These are phyloP conservation scores for Simplicillium sp. DNA, from an alignment of 2,329 filamentous ascomycete species.

Conservation along the genomic window DNA sequence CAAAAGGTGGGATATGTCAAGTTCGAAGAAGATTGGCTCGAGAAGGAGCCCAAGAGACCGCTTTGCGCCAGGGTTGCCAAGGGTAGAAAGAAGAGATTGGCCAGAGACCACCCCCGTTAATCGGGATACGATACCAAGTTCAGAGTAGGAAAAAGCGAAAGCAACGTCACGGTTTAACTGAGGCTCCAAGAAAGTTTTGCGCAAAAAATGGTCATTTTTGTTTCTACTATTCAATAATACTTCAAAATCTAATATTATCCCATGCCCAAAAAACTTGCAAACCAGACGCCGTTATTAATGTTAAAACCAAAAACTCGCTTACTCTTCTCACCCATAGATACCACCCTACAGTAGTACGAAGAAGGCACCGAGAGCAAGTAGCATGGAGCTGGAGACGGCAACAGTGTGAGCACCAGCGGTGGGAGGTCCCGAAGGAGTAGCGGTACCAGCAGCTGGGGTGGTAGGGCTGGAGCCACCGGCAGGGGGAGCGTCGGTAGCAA, in stretches of 20 bases:
- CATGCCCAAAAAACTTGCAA: background rate
- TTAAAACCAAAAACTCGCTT: background rate
- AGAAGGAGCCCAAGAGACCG: slow-evolving; percentile 49
- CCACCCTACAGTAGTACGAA: slow-evolving; percentile 19
- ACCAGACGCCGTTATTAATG: too few species aligned
- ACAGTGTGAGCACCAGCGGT: slow-evolving; percentile 12
- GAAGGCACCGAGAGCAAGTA: slow-evolving; percentile 32
- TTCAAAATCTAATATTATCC: background rate
- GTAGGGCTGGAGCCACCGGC: slow-evolving; percentile 2
- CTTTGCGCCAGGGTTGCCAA: slow-evolving; percentile 65
- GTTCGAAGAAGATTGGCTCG: slow-evolving; percentile 49
- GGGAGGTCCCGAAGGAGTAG: slow-evolving; percentile 10
- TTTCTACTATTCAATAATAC: background rate
- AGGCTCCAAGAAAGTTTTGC: background rate
- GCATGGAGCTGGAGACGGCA: slow-evolving; percentile 28
- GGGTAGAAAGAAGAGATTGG: slow-evolving; percentile 36
- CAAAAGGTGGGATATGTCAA: slow-evolving; percentile 67
- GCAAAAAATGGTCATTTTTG: background rate
- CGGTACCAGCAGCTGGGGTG: background rate
- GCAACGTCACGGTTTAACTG: background rate
- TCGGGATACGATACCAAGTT: slow-evolving; percentile 2
- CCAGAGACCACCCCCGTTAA: background rate
- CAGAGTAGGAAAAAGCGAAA: background rate
- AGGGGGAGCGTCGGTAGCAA: slow-evolving; percentile 1
- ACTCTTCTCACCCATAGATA: too few species aligned